Evolutionary conservation across 2,329 filamentous ascomycete species (phyloP).

Genomic region (Cercospora citrullina): DNA sequence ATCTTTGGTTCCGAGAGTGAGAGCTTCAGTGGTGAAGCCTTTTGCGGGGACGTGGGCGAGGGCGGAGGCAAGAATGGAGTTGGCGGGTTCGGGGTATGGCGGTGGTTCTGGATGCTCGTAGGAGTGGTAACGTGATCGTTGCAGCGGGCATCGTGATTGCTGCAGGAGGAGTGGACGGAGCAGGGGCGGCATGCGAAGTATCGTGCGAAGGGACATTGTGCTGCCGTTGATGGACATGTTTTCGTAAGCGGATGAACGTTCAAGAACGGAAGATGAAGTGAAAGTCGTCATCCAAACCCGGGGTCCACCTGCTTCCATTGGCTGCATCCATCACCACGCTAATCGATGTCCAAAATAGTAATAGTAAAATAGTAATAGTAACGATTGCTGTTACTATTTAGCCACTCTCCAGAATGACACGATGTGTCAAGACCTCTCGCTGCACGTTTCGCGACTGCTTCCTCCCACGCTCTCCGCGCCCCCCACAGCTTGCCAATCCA

Average conservation of each 20-base stretch:
- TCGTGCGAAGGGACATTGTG: constrained; percentile 30
- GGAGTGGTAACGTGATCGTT: constrained; percentile 63
- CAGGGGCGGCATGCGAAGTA: constrained; percentile 31
- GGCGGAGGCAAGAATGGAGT: constrained; percentile 76
- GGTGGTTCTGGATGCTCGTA: constrained; percentile 64
- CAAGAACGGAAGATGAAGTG: neutral
- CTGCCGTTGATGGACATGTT: neutral
- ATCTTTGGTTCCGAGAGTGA: constrained; percentile 77
- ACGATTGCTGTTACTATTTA: neutral
- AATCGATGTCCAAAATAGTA: neutral
- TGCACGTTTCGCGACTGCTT: neutral
- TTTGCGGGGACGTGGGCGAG: constrained; percentile 73
- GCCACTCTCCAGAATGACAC: neutral
- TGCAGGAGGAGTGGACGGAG: constrained; percentile 34
- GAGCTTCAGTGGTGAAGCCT: constrained; percentile 75
- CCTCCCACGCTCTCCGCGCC: neutral
- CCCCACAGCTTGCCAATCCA: neutral
- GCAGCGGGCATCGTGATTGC: constrained; percentile 23
- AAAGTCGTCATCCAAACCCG: neutral
- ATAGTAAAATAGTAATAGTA: neutral
- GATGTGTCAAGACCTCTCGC: neutral
- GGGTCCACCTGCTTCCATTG: neutral
- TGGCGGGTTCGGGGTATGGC: constrained; percentile 68
- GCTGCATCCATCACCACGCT: neutral
- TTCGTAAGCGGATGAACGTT: neutral